Conservation (phyloP, 225 moss, liverwort and hornwort genomes). For the Takakia lepidozioides region DNA sequence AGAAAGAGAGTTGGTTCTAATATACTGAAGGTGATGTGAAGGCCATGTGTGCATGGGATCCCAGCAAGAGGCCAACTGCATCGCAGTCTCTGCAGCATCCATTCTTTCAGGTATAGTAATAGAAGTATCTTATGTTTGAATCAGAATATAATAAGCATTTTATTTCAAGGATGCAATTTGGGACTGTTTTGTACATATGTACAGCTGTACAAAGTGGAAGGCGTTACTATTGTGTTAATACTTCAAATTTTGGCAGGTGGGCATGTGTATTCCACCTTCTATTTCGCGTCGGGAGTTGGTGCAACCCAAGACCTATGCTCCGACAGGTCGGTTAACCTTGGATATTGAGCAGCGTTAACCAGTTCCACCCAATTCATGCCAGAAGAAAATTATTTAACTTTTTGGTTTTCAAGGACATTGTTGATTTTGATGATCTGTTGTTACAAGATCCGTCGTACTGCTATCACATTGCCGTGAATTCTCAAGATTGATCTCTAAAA, state of each 20-base stretch:
- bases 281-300: conserved; percentile 36
- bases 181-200: too few species aligned
- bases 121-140: background rate
- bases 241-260: too few species aligned
- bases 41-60: conserved; percentile 87
- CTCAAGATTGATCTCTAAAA: background rate
- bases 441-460: background rate
- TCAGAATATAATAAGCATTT: too few species aligned
- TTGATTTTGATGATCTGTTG: background rate
- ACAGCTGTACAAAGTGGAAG: background rate
- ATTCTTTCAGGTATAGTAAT: conserved; percentile 54
- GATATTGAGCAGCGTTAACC: too few species aligned
- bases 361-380: too few species aligned
- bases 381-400: background rate
- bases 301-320: conserved; percentile 45
- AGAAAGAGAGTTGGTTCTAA: background rate
- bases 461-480: background rate
- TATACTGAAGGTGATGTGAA: too few species aligned
- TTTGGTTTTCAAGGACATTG: background rate
- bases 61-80: conserved; percentile 65
- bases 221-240: too few species aligned
- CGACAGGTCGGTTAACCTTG: conserved; percentile 41
- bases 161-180: too few species aligned
- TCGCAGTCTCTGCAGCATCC: conserved; percentile 67
- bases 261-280: conserved; percentile 34